Evolutionary conservation across 2,329 filamentous ascomycete genomes (phyloP).

Genomic region (Phialophora verrucosa): DNA sequence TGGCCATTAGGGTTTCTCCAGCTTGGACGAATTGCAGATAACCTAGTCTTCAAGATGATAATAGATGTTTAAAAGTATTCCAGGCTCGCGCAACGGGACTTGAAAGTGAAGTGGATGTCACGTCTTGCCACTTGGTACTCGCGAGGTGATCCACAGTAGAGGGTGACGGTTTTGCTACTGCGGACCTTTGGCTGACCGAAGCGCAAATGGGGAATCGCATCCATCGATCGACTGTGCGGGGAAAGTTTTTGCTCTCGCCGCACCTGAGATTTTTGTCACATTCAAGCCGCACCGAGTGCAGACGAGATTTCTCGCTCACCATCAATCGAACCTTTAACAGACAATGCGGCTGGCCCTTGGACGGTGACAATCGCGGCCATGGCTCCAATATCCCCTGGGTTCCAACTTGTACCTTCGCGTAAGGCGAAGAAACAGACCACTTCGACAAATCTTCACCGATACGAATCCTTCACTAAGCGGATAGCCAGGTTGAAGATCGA

Average conservation of each 20-base stretch:
- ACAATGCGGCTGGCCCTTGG: background rate
- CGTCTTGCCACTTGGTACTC: background rate
- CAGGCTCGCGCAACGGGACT: background rate
- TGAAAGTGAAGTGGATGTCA: background rate
- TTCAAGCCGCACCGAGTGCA: background rate
- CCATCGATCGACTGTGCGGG: background rate
- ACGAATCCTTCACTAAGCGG: conserved; percentile 88
- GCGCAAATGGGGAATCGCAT: background rate
- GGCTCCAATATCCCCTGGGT: conserved; percentile 64
- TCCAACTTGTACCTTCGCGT: conserved; percentile 72
- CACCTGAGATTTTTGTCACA: conserved; percentile 2
- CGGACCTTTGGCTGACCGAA: background rate
- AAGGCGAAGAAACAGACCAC: conserved; percentile 66
- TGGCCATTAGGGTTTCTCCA: background rate
- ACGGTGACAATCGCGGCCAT: conserved; percentile 39
- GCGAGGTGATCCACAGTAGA: background rate
- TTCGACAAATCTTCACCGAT: conserved; percentile 83
- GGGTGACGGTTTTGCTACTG: background rate
- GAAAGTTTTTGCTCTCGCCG: conserved; percentile 5
- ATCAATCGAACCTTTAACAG: background rate
- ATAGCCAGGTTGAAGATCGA: conserved; percentile 93
- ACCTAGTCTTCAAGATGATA: background rate
- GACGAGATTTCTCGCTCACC: background rate
- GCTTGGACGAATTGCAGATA: background rate
- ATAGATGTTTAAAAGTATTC: background rate